Conservation (phyloP, 768 basidiomycete species). For the Naganishia kalamii region DNA sequence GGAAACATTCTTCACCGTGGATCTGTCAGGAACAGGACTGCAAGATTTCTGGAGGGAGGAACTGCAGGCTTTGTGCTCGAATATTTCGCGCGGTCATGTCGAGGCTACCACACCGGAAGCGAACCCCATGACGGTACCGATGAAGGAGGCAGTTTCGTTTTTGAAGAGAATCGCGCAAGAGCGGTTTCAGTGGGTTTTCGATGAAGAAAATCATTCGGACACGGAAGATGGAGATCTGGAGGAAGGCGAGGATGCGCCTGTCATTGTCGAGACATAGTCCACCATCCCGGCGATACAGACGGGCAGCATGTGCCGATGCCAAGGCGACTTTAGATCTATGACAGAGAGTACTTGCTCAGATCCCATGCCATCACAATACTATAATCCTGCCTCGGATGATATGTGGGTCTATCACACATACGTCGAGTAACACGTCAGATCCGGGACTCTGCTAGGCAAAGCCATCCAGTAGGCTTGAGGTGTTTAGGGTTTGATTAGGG, state of each 20-base stretch:
- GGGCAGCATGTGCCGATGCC: too few species aligned
- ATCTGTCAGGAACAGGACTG: conserved; percentile 37
- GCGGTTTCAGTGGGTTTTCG: conserved; percentile 34
- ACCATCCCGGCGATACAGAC: too few species aligned
- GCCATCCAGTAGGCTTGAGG: too few species aligned
- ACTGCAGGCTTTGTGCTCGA: conserved; percentile 14
- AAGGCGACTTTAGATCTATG: too few species aligned
- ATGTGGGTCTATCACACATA: too few species aligned
- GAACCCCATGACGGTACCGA: not conserved
- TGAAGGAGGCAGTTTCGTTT: conserved; percentile 11
- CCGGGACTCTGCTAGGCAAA: too few species aligned
- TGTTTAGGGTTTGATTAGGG: too few species aligned
- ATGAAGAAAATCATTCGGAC: not conserved
- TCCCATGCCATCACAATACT: too few species aligned
- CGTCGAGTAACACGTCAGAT: too few species aligned
- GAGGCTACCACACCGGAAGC: not conserved
- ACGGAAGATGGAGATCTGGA: conserved; percentile 22
- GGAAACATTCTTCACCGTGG: conserved; percentile 35
- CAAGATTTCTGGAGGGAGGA: conserved; percentile 39
- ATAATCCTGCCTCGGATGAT: too few species aligned
- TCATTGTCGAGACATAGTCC: conserved; percentile 33
- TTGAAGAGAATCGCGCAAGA: conserved; percentile 15
- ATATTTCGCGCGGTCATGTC: not conserved
- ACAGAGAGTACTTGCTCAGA: too few species aligned
- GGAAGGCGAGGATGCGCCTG: conserved; percentile 45